Evolutionary conservation across 768 basidiomycete genomes (phyloP).

Genomic region (Tulasnella sp.): DNA sequence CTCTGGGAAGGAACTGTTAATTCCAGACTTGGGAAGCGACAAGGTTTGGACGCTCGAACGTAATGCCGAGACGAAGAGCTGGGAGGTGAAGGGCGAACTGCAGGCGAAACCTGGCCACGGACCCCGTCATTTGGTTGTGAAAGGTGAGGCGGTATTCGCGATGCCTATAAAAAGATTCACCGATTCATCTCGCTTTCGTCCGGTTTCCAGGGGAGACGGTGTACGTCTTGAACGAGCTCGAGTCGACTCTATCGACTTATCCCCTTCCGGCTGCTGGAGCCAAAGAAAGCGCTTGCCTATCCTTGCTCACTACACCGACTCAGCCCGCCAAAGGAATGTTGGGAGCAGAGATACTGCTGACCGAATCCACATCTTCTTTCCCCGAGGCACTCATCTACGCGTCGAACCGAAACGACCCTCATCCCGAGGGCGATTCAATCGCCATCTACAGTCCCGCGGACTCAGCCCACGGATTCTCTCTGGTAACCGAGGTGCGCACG

Average conservation of each 20-base stretch:
- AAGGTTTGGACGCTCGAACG: conserved; percentile 46
- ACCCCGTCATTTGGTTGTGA: conserved; percentile 54
- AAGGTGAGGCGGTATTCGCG: conserved; percentile 35
- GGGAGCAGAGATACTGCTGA: conserved; percentile 52
- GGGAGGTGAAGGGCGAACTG: conserved; percentile 41
- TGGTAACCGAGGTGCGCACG: conserved; percentile 52
- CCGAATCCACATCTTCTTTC: conserved; percentile 39
- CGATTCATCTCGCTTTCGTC: neutral
- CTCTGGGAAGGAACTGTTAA: conserved; percentile 44
- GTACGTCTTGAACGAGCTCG: conserved; percentile 60
- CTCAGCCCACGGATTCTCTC: conserved; percentile 21
- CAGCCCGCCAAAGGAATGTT: conserved; percentile 21
- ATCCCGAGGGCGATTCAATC: conserved; percentile 58
- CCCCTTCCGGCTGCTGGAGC: conserved; percentile 21
- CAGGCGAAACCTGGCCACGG: conserved; percentile 46
- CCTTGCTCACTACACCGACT: conserved; percentile 33
- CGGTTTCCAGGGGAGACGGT: conserved; percentile 40
- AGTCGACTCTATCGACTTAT: conserved; percentile 46
- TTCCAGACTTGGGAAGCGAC: conserved; percentile 70
- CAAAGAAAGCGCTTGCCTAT: conserved; percentile 19
- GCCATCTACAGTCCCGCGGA: conserved; percentile 46
- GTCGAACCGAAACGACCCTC: conserved; percentile 65
- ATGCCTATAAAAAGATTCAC: neutral
- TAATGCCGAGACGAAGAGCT: conserved; percentile 28
- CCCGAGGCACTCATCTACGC: conserved; percentile 52